A percentile compares a stretch with the other conserved stretches of the same genome.
Evolutionary conservation across 257 asterid genomes (phyloP).

Genomic region (Thymus mandschuricus): DNA sequence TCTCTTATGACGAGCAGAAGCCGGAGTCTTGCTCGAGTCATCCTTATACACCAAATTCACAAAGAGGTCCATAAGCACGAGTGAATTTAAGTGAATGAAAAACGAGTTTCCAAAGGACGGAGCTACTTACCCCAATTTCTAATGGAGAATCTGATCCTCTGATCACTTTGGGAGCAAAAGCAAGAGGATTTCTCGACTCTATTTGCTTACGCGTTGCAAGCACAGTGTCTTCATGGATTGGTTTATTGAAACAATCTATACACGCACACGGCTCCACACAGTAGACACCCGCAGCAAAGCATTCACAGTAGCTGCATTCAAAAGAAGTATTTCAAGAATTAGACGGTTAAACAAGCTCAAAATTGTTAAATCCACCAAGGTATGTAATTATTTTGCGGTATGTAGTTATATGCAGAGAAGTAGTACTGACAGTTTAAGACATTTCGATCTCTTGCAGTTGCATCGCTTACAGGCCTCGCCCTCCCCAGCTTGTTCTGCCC

Average conservation of each 20-base stretch:
- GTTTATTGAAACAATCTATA: constrained; percentile 92
- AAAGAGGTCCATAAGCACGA: background rate
- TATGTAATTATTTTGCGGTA: background rate
- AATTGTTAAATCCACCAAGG: background rate
- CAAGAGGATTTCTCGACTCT: constrained; percentile 96
- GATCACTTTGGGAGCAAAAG: constrained; percentile 96
- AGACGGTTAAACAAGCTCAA: background rate
- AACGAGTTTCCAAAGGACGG: background rate
- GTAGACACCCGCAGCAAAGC: constrained; percentile 98
- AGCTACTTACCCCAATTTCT: constrained; percentile 60
- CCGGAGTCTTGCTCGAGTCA: constrained; percentile 87
- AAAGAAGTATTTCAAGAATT: background rate
- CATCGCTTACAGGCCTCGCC: constrained; percentile 85
- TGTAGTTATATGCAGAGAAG: background rate
- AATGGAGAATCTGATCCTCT: constrained; percentile 53
- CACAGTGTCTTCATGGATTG: constrained; percentile 93
- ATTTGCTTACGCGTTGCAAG: constrained; percentile 95
- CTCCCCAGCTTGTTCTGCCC: constrained; percentile 59
- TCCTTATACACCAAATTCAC: constrained; percentile 46
- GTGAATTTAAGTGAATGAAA: background rate
- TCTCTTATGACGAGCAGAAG: constrained; percentile 97
- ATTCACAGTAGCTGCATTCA: constrained; percentile 86
- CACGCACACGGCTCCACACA: constrained; percentile 97
- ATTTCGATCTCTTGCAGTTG: constrained; percentile 95
- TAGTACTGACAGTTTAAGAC: constrained; percentile 89